Base-by-base conservation (phyloP, 176 grass and related monocot genomes). In the Lolium multiflorum region DNA sequence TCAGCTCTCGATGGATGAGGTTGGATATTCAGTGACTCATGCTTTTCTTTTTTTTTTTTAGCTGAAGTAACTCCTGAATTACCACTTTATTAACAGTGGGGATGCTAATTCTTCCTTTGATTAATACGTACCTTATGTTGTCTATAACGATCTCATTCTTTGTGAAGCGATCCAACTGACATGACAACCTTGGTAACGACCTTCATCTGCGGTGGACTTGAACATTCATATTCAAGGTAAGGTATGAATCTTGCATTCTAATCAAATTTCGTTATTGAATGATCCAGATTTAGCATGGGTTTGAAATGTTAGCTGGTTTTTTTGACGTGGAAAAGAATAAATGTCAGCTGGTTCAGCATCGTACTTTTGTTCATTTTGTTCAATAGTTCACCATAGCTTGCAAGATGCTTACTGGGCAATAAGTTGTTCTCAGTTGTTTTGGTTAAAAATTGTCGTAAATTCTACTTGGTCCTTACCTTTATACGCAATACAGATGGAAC, bases 1-100 rank as follows among this genome's bases (percentile, higher is more conserved):
- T 99, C 72, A 99, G 97, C 84, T 99, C 97, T 81, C 90, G 97
- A 74, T 99, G 97, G 97, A 96, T 99, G 97, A 96, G 97, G 97
- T 99, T 86, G 43, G 60, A 69, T 80, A 4, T 31, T 78, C 56
- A 60, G 39, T 60, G 61, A 71, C 18, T 62, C 17, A 4, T 46
- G 68, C 7, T 22, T 28, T 25, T 28, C 0, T 9, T 26, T 65
- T 65, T 31, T 65, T 65, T 31, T 1, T 35, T 35, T 35, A 3
- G 31, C 31, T 35, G 12, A 31, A 58, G 25, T 78, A 67, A 70
- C 21, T 54, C 16, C 1, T 24, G 70, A 55, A n/a, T 35, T 35
- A 35, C 31, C 31, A 35, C 31, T 35, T 35, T 35, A 35, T 35
- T 11, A 17, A 35, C 0, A 1, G 67, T 25, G 15, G 0, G 8